Percentiles rank a stretch among this genome's conserved stretches.
Conservation (phyloP, 1,284 basidiomycete species). For the Malassezia nana region DNA sequence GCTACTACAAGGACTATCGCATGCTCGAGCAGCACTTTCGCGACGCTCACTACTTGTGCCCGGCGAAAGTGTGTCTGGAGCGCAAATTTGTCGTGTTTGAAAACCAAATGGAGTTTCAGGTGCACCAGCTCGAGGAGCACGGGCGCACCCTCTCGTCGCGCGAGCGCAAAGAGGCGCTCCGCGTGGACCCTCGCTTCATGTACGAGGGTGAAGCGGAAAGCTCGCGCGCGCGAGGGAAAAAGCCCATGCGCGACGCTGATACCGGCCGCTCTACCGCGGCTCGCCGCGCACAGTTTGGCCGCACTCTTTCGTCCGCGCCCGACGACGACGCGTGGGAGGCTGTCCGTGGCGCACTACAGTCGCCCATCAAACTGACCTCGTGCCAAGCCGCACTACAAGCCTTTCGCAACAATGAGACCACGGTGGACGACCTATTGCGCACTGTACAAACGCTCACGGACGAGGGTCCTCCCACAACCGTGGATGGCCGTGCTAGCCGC, state of each 20-base stretch:
- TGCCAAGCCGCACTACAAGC: constrained; percentile 71
- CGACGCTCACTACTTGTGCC: constrained; percentile 65
- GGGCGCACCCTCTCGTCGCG: constrained; percentile 66
- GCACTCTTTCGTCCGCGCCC: constrained; percentile 2
- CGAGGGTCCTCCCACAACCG: constrained; percentile 22
- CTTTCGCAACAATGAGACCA: constrained; percentile 68
- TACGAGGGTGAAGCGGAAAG: constrained; percentile 53
- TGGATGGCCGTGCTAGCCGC: constrained; percentile 45
- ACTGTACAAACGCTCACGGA: constrained; percentile 79
- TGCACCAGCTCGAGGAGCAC: constrained; percentile 79
- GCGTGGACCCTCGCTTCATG: constrained; percentile 69
- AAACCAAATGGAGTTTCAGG: constrained; percentile 75
- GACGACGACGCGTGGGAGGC: constrained; percentile 53
- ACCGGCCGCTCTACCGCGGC: not conserved
- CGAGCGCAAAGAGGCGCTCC: constrained; percentile 66
- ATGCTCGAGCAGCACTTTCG: constrained; percentile 49
- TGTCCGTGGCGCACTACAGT: constrained; percentile 59
- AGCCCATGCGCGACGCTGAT: constrained; percentile 8
- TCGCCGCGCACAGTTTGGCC: constrained; percentile 16
- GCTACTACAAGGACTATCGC: constrained; percentile 36
- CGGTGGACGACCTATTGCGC: constrained; percentile 71
- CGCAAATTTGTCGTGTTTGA: constrained; percentile 90
- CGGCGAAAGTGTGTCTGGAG: constrained; percentile 63
- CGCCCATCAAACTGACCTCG: constrained; percentile 62
- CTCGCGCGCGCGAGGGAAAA: constrained; percentile 16